phyloP scores from a whole-genome alignment of 148 eudicot genomes.

The Polygonum aviculare region DNA sequence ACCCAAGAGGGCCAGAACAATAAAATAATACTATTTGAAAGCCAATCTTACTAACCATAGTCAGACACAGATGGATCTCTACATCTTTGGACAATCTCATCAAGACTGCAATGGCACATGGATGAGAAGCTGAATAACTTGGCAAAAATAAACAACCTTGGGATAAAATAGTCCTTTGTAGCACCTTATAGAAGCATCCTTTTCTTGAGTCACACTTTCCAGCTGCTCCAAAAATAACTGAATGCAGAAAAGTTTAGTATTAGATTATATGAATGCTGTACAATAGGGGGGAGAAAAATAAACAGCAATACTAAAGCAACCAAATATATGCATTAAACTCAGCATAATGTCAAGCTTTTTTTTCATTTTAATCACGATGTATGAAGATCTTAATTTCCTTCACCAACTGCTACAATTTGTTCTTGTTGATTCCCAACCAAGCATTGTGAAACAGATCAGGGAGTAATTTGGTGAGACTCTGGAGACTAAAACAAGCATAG shows the following conservation, averaged over 20 bases:
- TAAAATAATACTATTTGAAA: neutral
- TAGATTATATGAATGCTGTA: slow-evolving; percentile 7
- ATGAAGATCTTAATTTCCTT: neutral
- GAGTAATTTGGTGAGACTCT: neutral
- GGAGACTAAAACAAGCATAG: neutral
- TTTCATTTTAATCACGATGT: neutral
- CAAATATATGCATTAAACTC: neutral
- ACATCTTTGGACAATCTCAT: slow-evolving; percentile 70
- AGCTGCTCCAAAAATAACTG: slow-evolving; percentile 95
- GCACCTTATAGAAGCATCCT: slow-evolving; percentile 61
- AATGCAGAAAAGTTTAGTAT: slow-evolving; percentile 10
- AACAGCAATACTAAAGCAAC: neutral
- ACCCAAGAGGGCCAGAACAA: slow-evolving; percentile 6
- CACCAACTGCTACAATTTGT: neutral
- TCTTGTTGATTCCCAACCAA: neutral
- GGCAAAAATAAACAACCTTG: too few relatives aligned
- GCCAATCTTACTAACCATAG: slow-evolving; percentile 54
- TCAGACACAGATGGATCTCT: slow-evolving; percentile 90
- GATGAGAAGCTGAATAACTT: neutral
- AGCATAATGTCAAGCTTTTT: neutral
- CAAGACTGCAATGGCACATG: slow-evolving; percentile 46
- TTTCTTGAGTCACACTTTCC: slow-evolving; percentile 67
- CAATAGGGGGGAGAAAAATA: neutral
- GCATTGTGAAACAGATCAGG: neutral
- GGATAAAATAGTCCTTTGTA: too few relatives aligned